Conservation (phyloP, 805 yeast species). For the Yamadazyma olivae region DNA sequence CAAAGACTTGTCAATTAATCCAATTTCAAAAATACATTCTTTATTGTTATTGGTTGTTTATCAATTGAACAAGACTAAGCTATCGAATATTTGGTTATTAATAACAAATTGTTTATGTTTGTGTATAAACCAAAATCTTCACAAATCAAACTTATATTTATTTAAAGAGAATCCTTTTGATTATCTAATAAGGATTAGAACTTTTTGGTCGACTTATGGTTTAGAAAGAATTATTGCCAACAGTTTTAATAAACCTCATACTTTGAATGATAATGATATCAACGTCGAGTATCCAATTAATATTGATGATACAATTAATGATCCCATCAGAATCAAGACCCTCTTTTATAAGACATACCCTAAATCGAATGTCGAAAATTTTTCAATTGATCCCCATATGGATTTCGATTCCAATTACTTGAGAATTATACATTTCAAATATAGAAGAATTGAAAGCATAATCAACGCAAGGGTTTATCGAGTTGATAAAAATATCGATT, state of each 20-base stretch:
- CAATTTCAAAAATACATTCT: constrained; percentile 2
- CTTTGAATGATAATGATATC: constrained; percentile 5
- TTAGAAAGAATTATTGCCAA: constrained; percentile 3
- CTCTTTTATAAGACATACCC: constrained; percentile 5
- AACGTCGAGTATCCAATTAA: constrained; percentile 5
- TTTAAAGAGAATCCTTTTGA: constrained; percentile 2
- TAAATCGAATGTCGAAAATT: constrained; percentile 1
- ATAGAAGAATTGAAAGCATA: too few species aligned
- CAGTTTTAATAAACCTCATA: constrained; percentile 5
- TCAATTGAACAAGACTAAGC: constrained; percentile 2
- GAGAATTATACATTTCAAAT: too few species aligned
- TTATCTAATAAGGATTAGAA: constrained; percentile 1
- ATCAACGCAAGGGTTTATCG: too few species aligned
- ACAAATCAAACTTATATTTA: constrained; percentile 2
- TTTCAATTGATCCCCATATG: background rate
- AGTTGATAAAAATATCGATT: too few species aligned
- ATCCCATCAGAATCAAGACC: constrained; percentile 1
- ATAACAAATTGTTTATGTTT: constrained; percentile 2
- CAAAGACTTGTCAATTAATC: background rate
- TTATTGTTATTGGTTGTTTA: constrained; percentile 5
- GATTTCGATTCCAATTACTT: background rate
- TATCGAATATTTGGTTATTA: constrained; percentile 4
- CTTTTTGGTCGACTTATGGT: constrained; percentile 5
- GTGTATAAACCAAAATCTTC: constrained; percentile 4
- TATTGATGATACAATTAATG: constrained; percentile 5